Percentiles rank a stretch among this genome's conserved stretches.
phyloP scores from a whole-genome alignment of 177 flowering plant genomes.

The Telopea speciosissima region DNA sequence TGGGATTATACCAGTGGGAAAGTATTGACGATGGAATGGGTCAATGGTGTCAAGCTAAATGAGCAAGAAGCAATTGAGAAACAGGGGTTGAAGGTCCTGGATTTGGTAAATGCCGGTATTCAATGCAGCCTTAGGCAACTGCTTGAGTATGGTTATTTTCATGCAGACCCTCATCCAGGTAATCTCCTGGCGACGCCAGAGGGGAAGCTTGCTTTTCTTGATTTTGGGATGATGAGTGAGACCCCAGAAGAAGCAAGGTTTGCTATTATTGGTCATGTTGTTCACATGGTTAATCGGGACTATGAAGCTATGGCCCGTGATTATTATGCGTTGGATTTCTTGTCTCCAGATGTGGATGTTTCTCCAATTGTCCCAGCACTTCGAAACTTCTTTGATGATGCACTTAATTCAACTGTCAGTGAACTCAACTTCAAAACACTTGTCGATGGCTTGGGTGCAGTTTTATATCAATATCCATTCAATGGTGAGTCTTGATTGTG shows the following conservation, averaged over 20 bases:
- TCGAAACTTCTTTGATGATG: constrained; percentile 84
- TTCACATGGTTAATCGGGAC: constrained; percentile 97
- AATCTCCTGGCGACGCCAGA: constrained; percentile 95
- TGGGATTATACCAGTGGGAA: constrained; percentile 96
- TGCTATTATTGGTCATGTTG: constrained; percentile 97
- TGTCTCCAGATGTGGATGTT: constrained; percentile 89
- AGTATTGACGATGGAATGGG: constrained; percentile 98
- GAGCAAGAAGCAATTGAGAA: constrained; percentile 87
- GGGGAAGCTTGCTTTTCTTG: constrained; percentile 96
- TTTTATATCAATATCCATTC: constrained; percentile 85
- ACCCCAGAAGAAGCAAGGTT: constrained; percentile 95
- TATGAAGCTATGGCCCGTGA: constrained; percentile 99
- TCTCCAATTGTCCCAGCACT: constrained; percentile 97
- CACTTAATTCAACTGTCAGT: constrained; percentile 82
- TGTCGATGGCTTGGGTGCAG: constrained; percentile 92
- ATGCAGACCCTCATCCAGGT: constrained; percentile 99
- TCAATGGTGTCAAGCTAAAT: constrained; percentile 81
- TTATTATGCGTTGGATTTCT: constrained; percentile 87
- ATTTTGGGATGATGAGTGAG: constrained; percentile 99
- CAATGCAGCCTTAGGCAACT: constrained; percentile 97
- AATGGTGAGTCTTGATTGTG: constrained; percentile 51
- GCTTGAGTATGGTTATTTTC: constrained; percentile 94
- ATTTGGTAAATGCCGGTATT: constrained; percentile 86
- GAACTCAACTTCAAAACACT: constrained; percentile 92
- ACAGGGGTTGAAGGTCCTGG: constrained; percentile 82